These are phyloP conservation scores for Leccinum fuscescens DNA, from an alignment of 1,284 basidiomycete species.

Conservation along the genomic window DNA sequence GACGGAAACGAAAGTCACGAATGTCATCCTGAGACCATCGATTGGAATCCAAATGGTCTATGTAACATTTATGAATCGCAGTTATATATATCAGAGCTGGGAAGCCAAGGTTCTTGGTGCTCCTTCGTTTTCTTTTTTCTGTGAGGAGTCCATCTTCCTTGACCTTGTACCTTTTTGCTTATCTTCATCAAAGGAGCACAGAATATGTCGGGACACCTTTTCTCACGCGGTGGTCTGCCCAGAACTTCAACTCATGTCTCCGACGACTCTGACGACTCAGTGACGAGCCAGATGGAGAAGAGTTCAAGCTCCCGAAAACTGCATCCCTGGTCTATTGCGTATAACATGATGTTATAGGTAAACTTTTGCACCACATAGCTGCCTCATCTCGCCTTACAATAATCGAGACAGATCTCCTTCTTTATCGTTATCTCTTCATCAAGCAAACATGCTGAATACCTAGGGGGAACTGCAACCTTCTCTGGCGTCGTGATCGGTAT, in stretches of 20 bases:
- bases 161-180: neutral
- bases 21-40: no score
- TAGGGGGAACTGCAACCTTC: slow-evolving; percentile 66
- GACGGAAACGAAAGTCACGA: no score
- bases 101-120: neutral
- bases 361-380: neutral
- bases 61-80: neutral
- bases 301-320: slow-evolving; percentile 46
- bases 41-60: neutral
- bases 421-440: slow-evolving; percentile 69
- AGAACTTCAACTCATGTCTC: neutral
- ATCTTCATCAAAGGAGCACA: neutral
- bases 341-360: slow-evolving; percentile 48
- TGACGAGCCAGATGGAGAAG: slow-evolving; percentile 29
- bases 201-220: neutral
- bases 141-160: neutral
- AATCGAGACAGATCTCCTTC: slow-evolving; percentile 51
- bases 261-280: neutral
- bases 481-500: slow-evolving; percentile 70
- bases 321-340: slow-evolving; percentile 39
- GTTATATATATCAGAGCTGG: neutral
- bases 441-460: slow-evolving; percentile 56
- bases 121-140: neutral
- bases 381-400: neutral
- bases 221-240: neutral